Conservation (phyloP, 371 early-diverging fungal species). For the Blyttiomyces sp. region DNA sequence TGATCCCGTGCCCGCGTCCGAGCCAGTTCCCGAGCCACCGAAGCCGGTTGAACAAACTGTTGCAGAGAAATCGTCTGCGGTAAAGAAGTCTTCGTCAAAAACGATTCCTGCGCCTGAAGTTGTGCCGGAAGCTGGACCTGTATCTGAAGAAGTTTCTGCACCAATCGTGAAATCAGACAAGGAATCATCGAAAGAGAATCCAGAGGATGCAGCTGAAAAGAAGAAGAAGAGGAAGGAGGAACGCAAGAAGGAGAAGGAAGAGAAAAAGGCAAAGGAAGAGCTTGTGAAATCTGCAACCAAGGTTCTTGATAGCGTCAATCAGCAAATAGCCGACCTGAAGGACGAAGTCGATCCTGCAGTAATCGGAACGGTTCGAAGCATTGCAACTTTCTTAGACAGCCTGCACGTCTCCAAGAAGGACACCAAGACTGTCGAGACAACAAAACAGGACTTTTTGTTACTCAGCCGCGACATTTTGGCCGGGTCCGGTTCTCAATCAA, state of each 20-base stretch:
- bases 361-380: neutral
- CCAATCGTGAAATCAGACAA: too few species aligned
- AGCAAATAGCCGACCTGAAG: neutral
- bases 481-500: too few species aligned
- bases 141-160: neutral
- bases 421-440: constrained; percentile 20
- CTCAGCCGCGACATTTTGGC: neutral
- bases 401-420: constrained; percentile 5
- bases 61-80: too few species aligned
- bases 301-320: neutral
- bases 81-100: too few species aligned
- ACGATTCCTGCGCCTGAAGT: neutral
- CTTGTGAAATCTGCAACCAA: too few species aligned
- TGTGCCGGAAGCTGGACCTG: neutral
- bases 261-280: constrained; percentile 1
- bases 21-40: neutral
- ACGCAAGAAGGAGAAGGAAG: neutral
- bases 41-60: neutral
- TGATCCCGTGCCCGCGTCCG: too few species aligned
- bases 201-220: too few species aligned
- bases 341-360: neutral
- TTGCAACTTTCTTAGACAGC: neutral
- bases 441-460: neutral
- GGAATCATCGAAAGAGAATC: too few species aligned
- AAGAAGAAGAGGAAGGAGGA: constrained; percentile 11